Conservation (phyloP, 768 basidiomycete species). For the Hemileccinum rubropunctum region DNA sequence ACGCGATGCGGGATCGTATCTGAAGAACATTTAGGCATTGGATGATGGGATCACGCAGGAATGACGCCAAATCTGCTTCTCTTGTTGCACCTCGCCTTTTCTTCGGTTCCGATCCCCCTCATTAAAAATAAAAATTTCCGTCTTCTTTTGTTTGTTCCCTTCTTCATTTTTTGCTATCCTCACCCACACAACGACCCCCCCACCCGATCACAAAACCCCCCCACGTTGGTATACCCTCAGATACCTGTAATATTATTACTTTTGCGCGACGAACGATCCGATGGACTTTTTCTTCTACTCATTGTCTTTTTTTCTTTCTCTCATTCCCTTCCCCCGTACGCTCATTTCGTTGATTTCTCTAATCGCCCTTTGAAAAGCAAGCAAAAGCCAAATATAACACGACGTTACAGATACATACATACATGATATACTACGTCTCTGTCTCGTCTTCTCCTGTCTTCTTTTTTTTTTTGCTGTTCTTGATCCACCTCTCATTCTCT, state of each 20-base stretch:
- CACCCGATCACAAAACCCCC: neutral
- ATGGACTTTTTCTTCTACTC: neutral
- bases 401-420: too few species aligned
- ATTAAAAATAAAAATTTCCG: neutral
- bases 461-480: too few species aligned
- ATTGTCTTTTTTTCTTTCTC: neutral
- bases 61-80: neutral
- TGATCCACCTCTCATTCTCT: too few species aligned
- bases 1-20: constrained; percentile 13
- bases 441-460: too few species aligned
- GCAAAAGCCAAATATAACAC: too few species aligned
- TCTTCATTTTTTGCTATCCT: constrained; percentile 13
- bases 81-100: too few species aligned
- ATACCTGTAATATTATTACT: constrained; percentile 39
- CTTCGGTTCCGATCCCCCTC: neutral
- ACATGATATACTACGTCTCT: too few species aligned
- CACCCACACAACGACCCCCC: too few species aligned
- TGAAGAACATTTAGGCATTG: constrained; percentile 8
- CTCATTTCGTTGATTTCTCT: neutral
- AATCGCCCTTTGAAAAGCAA: too few species aligned
- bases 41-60: constrained; percentile 6
- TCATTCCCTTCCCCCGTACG: neutral
- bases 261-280: constrained; percentile 7
- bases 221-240: constrained; percentile 26
- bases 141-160: constrained; percentile 6